Evolutionary conservation across 2,329 filamentous ascomycete species (phyloP).

Genomic region (Aspergillus glaucus): DNA sequence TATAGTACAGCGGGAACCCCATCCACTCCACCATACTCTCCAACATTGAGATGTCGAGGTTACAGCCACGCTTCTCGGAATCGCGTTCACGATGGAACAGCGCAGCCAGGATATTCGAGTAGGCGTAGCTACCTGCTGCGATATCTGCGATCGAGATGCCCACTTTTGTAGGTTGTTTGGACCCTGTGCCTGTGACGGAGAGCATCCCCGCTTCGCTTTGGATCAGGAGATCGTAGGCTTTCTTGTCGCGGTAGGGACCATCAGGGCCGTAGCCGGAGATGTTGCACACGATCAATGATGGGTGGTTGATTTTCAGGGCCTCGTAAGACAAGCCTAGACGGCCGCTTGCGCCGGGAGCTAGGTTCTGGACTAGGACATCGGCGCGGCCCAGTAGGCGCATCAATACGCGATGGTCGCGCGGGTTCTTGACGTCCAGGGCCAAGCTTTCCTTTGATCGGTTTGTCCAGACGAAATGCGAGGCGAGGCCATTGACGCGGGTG

Average conservation of each 20-base stretch:
- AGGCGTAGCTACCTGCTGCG: constrained; percentile 48
- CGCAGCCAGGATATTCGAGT: constrained; percentile 47
- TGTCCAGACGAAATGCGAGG: constrained; percentile 52
- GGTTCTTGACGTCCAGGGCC: constrained; percentile 45
- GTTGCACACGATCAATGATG: constrained; percentile 48
- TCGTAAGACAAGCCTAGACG: constrained; percentile 46
- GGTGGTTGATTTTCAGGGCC: constrained; percentile 36
- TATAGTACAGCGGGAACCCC: constrained; percentile 52
- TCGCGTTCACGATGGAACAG: constrained; percentile 39
- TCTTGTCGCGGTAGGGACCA: constrained; percentile 49
- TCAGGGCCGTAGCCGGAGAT: constrained; percentile 50
- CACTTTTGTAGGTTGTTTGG: constrained; percentile 43
- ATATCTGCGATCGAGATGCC: constrained; percentile 53
- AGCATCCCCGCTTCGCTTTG: constrained; percentile 51
- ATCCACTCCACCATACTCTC: constrained; percentile 57
- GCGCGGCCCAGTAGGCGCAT: constrained; percentile 40
- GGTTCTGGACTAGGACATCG: constrained; percentile 50
- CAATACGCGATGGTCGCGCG: constrained; percentile 39
- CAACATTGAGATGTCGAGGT: constrained; percentile 53
- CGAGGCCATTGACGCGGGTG: constrained; percentile 43
- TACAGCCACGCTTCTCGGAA: constrained; percentile 45
- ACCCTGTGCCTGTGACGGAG: constrained; percentile 44
- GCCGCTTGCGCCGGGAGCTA: constrained; percentile 45
- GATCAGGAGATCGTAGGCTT: constrained; percentile 51
- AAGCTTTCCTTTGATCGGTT: constrained; percentile 52